Conservation (phyloP, 345 rosid genomes). For the Sisymbrium altissimum region DNA sequence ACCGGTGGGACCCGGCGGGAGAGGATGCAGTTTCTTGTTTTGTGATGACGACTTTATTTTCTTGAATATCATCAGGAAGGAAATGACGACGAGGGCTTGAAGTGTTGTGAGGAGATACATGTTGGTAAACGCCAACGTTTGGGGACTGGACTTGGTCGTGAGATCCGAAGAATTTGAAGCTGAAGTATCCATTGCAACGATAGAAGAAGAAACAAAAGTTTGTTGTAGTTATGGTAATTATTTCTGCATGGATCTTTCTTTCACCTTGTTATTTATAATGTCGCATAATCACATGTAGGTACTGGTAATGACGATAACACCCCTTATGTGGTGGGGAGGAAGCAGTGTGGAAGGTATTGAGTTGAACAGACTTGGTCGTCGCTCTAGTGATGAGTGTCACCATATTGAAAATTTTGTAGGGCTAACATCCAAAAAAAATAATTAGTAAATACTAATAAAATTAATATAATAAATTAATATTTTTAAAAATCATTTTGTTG, state of each 20-base stretch:
- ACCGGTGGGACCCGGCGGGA: slow-evolving; percentile 42
- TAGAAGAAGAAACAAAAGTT: neutral
- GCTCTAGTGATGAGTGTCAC: slow-evolving; percentile 1
- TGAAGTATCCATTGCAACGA: slow-evolving; percentile 19
- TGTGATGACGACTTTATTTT: slow-evolving; percentile 16
- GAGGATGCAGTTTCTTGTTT: slow-evolving; percentile 19
- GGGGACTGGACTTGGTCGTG: neutral
- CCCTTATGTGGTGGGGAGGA: slow-evolving; percentile 1
- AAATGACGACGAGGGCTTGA: slow-evolving; percentile 19
- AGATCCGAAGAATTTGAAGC: slow-evolving; percentile 31
- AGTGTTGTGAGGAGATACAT: slow-evolving; percentile 23
- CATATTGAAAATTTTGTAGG: neutral
- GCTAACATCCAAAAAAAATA: neutral
- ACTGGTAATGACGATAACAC: neutral
- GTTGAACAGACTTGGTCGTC: slow-evolving; percentile 18
- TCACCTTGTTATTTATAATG: slow-evolving; percentile 25
- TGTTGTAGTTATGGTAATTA: neutral
- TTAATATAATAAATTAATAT: neutral
- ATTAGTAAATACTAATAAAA: neutral
- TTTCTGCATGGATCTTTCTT: slow-evolving; percentile 12
- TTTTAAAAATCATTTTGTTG: slow-evolving; percentile 18
- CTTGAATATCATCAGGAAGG: slow-evolving; percentile 19
- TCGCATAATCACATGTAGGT: neutral
- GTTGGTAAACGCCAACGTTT: neutral
- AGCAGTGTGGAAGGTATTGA: slow-evolving; percentile 9